Base-by-base conservation (phyloP, 2,329 filamentous ascomycete species). In the Fusarium foetens region DNA sequence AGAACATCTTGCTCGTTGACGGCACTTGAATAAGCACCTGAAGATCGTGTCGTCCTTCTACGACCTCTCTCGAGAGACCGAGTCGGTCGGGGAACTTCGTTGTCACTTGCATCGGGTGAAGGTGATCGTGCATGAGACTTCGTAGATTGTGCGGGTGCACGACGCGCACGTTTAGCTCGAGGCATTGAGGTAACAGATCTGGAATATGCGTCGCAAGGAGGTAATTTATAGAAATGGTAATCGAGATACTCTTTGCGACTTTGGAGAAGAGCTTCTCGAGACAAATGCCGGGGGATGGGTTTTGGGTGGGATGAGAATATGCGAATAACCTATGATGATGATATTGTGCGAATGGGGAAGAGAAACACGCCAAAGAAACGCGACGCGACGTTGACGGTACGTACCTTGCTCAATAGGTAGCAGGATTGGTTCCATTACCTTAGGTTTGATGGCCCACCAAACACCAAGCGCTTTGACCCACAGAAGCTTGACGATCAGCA, bases 311-410 rank as follows among this genome's bases (percentile, higher is more conserved):
- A 41, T 35, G 49, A 60, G 53, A 59, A 53, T 48, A 31, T 49
- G 62, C 42, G 57, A 58, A 52, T 38, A 31, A 66, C 64, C 63
- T 68, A 71, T 68, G 71, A 73, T 73, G 70, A 73, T 73, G 71
- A 71, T 73, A 73, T 68, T 68, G 68, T 74, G 69, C 57, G 73
- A 67, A 68, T 70, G 67, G 52, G 71, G 68, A 66, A 74, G 69
- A 59, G 75, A 76, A 74, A 79, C 73, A 75, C 72, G 72, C 62
- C 74, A 68, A 65, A 43, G 54, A 73, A 54, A 66, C 79, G 79
- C 79, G 79, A 78, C 78, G 77, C 72, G 79, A 79, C 72, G 73
- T 57, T n/a, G 17, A 41, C 45, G 73, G 71, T 73, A 72, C 66
- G 61, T 66, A 63, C 69, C 35, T 27, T 27, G 27, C 27, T 27